Percentiles rank a stretch among this genome's conserved stretches.
Evolutionary conservation across 192 early-diverging fungal genomes (phyloP).

Genomic region (Linnemannia hyalina): DNA sequence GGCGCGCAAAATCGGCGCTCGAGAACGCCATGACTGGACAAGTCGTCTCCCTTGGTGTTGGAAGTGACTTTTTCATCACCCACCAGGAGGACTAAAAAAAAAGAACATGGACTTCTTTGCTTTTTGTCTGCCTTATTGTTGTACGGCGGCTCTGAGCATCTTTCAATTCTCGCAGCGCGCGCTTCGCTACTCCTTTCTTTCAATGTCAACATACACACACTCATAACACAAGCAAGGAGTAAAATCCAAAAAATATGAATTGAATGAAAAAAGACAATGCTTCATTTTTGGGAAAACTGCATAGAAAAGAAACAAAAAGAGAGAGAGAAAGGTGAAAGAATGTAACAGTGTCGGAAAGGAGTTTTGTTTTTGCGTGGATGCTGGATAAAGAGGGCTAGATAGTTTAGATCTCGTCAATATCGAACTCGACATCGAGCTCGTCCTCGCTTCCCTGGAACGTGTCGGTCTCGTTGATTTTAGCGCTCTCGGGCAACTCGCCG

Average conservation of each 20-base stretch:
- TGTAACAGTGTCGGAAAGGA: constrained; percentile 7
- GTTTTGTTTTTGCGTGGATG: neutral
- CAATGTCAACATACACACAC: neutral
- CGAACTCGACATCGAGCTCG: constrained; percentile 89
- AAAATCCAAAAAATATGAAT: no score
- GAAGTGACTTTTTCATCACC: constrained; percentile 45
- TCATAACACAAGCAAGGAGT: neutral
- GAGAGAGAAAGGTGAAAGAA: neutral
- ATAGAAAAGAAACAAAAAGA: constrained; percentile 18
- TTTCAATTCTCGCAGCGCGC: neutral
- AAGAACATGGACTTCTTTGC: neutral
- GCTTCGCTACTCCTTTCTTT: neutral
- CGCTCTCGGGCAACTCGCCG: constrained; percentile 93
- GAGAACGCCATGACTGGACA: constrained; percentile 42
- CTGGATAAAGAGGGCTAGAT: neutral
- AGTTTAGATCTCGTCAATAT: constrained; percentile 86
- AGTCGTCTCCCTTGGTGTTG: constrained; percentile 38
- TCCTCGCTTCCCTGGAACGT: constrained; percentile 73
- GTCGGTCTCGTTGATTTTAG: constrained; percentile 86
- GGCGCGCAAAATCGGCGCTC: constrained; percentile 48
- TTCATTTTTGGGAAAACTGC: neutral
- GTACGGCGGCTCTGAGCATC: no score
- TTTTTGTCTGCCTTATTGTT: neutral
- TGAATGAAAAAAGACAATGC: constrained; percentile 10
- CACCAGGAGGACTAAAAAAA: neutral